These are phyloP conservation scores for Cymbopogon citratus DNA, from an alignment of 176 grass and related monocot genomes.

Conservation along the genomic window DNA sequence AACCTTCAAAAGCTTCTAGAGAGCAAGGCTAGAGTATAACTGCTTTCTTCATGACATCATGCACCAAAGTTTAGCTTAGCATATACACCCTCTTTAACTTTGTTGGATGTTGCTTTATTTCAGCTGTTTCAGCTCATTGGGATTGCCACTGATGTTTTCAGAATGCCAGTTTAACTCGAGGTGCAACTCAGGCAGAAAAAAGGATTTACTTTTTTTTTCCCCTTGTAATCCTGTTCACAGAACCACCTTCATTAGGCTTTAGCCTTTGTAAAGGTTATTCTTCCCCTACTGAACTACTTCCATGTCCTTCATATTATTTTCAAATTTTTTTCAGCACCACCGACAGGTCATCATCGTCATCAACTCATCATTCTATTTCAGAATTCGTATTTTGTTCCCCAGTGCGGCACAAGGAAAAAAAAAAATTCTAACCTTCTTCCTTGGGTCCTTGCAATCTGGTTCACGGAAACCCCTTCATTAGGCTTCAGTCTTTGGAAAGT, in stretches of 20 bases:
- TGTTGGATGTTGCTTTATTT: constrained; percentile 23
- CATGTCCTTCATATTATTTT: background rate
- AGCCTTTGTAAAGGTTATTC: constrained; percentile 28
- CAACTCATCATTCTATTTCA: constrained; percentile 10
- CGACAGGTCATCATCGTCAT: background rate
- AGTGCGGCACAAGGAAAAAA: background rate
- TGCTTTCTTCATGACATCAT: constrained; percentile 27
- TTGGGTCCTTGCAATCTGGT: background rate
- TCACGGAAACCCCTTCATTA: constrained; percentile 17
- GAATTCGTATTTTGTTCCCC: background rate
- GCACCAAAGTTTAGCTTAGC: constrained; percentile 26
- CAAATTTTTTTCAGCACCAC: background rate
- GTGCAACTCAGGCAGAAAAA: background rate
- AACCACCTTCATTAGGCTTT: constrained; percentile 5
- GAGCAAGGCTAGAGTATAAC: constrained; percentile 23
- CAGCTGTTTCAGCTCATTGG: constrained; percentile 20
- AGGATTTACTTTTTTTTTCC: background rate
- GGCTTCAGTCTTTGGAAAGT: constrained; percentile 34
- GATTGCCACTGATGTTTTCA: constrained; percentile 12
- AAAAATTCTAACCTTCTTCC: background rate
- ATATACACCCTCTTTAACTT: constrained; percentile 12
- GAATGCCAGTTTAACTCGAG: background rate
- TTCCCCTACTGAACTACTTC: constrained; percentile 28
- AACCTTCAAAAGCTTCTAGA: constrained; percentile 16
- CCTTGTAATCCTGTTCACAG: background rate